Evolutionary conservation across 2,329 filamentous ascomycete species (phyloP).

Genomic region (Arthrinium puccinioides): DNA sequence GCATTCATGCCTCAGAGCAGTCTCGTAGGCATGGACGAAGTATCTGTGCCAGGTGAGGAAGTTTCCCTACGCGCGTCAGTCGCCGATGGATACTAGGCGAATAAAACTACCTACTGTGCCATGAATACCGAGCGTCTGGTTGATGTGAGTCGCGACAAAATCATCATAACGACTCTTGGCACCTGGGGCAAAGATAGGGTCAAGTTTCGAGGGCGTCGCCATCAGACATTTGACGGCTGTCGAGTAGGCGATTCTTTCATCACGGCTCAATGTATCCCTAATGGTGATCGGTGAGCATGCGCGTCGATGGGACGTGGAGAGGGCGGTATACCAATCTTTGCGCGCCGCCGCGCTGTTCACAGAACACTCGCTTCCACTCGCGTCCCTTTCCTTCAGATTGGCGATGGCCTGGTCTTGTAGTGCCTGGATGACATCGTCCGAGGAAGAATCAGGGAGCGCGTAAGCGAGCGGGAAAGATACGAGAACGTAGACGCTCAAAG

Average conservation of each 20-base stretch:
- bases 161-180: conserved; percentile 26
- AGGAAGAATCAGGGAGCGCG: no score
- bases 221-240: conserved; percentile 24
- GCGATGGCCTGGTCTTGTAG: conserved; percentile 3
- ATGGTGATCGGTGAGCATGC: background rate
- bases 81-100: background rate
- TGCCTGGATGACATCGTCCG: conserved; percentile 1
- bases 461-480: no score
- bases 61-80: conserved; percentile 13
- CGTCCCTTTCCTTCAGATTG: background rate
- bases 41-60: conserved; percentile 37
- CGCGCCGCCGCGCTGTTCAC: conserved; percentile 10
- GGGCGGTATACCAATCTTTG: conserved; percentile 13
- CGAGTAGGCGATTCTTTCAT: conserved; percentile 23
- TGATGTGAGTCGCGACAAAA: conserved; percentile 30
- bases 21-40: conserved; percentile 30
- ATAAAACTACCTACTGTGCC: conserved; percentile 11
- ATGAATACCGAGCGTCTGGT: conserved; percentile 23
- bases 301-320: background rate
- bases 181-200: conserved; percentile 20
- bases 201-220: conserved; percentile 22
- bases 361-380: background rate
- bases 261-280: conserved; percentile 19
- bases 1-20: conserved; percentile 32
- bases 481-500: no score